Conservation (phyloP, 305 asterid species). For the Withania somnifera region DNA sequence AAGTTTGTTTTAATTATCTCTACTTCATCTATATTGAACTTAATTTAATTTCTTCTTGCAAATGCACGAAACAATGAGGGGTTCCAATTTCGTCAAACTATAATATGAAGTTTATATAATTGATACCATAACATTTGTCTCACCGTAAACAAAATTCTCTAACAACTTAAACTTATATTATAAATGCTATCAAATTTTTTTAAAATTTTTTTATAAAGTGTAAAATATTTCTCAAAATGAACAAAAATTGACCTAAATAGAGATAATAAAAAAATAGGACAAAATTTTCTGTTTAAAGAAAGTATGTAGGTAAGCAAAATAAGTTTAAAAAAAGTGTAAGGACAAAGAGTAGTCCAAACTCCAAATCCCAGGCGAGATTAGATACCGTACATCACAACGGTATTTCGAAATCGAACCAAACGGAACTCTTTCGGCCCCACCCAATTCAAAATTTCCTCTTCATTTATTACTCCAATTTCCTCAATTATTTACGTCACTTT, state of each 20-base stretch:
- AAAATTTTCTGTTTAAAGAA: not conserved
- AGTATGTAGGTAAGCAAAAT: not conserved
- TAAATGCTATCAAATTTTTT: no score
- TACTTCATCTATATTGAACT: not conserved
- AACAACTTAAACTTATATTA: no score
- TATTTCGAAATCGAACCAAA: slow-evolving; percentile 11
- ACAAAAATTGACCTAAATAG: no score
- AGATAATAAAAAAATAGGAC: no score
- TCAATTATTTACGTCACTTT: no score
- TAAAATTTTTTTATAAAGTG: no score
- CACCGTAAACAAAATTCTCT: no score
- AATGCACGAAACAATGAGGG: not conserved
- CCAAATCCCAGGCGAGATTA: not conserved
- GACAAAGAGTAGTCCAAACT: not conserved
- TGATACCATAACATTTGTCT: no score
- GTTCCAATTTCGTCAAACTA: not conserved
- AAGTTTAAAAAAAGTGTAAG: not conserved
- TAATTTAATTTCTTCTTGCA: not conserved
- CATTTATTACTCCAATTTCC: not conserved
- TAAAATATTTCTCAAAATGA: no score
- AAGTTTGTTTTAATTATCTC: not conserved
- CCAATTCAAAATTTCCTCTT: slow-evolving; percentile 7
- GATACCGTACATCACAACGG: slow-evolving; percentile 20
- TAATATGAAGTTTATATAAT: no score
- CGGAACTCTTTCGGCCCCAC: slow-evolving; percentile 11